Evolutionary conservation across 2,329 filamentous ascomycete genomes (phyloP), one percentile per base, ranked within the genome.

Genomic region (Annulohypoxylon truncatum): DNA sequence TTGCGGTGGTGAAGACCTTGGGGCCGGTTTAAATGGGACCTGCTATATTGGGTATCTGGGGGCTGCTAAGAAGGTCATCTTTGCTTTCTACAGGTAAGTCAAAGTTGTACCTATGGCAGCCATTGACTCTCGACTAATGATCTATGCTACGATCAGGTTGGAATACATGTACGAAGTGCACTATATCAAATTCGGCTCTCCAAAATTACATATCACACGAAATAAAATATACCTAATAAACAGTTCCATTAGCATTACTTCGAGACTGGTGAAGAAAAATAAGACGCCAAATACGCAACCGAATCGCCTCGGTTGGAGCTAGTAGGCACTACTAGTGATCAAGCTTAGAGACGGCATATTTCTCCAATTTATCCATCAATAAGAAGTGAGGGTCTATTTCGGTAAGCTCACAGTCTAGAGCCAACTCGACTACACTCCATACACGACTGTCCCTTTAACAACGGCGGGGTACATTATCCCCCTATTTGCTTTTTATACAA

Each of bases 281-380:
- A 46, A n/a, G 8, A n/a, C 20, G 13, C 15, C 50, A 50, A 31
- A 33, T 13, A 40, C 10, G 22, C 6, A 26, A 18, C 24, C 13
- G 38, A 42, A 46, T 46, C 50, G 6, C 24, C 53, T 62, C 58
- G 46, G 56, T 35, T 48, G 28, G 13, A 66, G 15, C 12, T 42
- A 38, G 18, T 12, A 18, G 29, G 26, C 12, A 7, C 18, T 50
- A 33, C 50, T 64, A 48, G 22, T 40, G 12, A 20, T 33, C 12
- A 62, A 57, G 44, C 51, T 51, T 52, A 18, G 33, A 59, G 47
- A 64, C 40, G 44, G 54, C n/a, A 35, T 42, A 9, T n/a, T 59
- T 64, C 59, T 56, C 48, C 58, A 70, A 73, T 76, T 76, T 72
- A 70, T 77, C 75, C 75, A 73, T 73, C 75, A 77, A 77, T 77